A percentile compares a stretch with the other conserved stretches of the same genome.
phyloP scores from a whole-genome alignment of 257 asterid species.

The Thymus mandschuricus region DNA sequence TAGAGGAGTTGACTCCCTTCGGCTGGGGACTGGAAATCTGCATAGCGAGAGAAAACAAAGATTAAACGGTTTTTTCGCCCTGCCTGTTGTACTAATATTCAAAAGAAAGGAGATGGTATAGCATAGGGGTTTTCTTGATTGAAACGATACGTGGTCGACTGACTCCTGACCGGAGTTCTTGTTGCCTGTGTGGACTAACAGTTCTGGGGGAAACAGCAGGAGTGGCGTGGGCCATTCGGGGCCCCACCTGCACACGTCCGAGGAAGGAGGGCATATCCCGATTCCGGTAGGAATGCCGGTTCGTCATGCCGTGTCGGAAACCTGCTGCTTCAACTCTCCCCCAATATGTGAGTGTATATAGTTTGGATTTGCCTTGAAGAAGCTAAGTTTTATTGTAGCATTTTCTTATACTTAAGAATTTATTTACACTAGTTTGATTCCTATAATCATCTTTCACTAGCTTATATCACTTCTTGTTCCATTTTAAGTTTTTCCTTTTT shows the following conservation, averaged over 20 bases:
- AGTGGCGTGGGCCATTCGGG: constrained; percentile 16
- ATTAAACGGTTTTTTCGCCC: constrained; percentile 25
- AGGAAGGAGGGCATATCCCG: constrained; percentile 42
- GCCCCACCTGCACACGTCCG: background rate
- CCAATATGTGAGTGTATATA: constrained; percentile 65
- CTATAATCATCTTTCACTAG: constrained; percentile 10
- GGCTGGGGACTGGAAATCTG: constrained; percentile 37
- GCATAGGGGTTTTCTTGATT: constrained; percentile 35
- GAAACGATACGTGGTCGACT: constrained; percentile 32
- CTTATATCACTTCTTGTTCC: constrained; percentile 1
- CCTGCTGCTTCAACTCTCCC: constrained; percentile 35
- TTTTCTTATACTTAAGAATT: constrained; percentile 36
- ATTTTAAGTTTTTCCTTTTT: background rate
- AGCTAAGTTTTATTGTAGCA: constrained; percentile 49
- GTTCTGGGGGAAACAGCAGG: constrained; percentile 31
- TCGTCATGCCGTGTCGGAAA: constrained; percentile 10
- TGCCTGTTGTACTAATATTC: constrained; percentile 35
- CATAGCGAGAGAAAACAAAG: constrained; percentile 24
- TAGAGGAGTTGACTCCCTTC: constrained; percentile 35
- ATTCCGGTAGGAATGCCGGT: constrained; percentile 26
- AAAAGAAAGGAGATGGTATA: constrained; percentile 38
- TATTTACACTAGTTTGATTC: constrained; percentile 36
- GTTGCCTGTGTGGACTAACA: constrained; percentile 30
- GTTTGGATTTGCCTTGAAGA: constrained; percentile 51
- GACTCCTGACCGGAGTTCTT: constrained; percentile 45